A percentile compares a stretch with the other conserved stretches of the same genome.
Evolutionary conservation across 129 eudicot genomes (phyloP).

Genomic region (Gnaphalium uliginosum): DNA sequence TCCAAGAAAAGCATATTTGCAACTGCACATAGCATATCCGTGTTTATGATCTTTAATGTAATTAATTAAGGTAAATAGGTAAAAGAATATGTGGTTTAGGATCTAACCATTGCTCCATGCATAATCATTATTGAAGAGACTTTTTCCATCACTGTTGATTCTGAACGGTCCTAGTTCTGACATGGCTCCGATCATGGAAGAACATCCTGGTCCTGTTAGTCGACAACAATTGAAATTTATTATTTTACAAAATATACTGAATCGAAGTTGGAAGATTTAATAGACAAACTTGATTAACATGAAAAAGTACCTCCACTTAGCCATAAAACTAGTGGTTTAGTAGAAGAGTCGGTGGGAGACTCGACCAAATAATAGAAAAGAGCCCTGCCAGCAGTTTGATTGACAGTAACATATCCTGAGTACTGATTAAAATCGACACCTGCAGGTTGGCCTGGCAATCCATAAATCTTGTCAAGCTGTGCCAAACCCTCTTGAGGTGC

Average conservation of each 20-base stretch:
- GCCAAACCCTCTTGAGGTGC: not conserved
- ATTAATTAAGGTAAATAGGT: not conserved
- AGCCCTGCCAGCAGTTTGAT: not conserved
- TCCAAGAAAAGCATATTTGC: slow-evolving; percentile 59
- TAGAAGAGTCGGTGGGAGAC: slow-evolving; percentile 30
- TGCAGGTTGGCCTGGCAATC: not conserved
- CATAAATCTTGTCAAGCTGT: not conserved
- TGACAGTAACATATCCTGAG: not conserved
- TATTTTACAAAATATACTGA: not conserved
- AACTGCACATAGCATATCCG: slow-evolving; percentile 26
- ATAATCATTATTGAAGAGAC: slow-evolving; percentile 36
- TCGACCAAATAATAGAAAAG: slow-evolving; percentile 40
- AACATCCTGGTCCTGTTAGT: slow-evolving; percentile 39
- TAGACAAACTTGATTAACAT: not conserved
- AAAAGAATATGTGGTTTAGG: not conserved
- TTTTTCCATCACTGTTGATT: slow-evolving; percentile 44
- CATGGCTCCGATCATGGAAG: slow-evolving; percentile 47
- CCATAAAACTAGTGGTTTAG: slow-evolving; percentile 34
- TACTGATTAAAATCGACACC: slow-evolving; percentile 26
- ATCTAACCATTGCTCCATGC: slow-evolving; percentile 53
- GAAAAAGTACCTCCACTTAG: slow-evolving; percentile 27
- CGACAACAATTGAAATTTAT: not conserved
- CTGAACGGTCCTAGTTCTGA: slow-evolving; percentile 52
- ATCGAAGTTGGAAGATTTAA: not conserved
- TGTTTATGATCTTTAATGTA: not conserved